Base-by-base conservation (phyloP, 1,284 basidiomycete genomes). In the Trametes sp. region DNA sequence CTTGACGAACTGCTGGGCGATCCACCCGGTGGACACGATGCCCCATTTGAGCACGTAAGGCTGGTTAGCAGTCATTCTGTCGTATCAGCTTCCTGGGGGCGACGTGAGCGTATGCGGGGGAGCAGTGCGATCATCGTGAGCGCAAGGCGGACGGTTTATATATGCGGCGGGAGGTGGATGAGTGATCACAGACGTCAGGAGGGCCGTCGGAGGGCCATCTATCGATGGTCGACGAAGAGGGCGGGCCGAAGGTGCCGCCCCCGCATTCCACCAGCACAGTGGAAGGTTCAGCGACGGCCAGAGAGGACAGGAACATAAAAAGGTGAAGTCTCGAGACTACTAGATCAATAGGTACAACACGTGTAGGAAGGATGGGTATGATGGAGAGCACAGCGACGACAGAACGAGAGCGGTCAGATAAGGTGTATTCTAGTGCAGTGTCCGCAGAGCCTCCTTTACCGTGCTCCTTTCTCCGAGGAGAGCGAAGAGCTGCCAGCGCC, bases 401-500 rank as follows among this genome's bases (percentile, higher is more conserved):
- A 53, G 28, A 23, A 26, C 26, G 44, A 23, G 44, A 24, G 24
- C 19, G n/a, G 28, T 28, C 46, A 26, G 61, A 59, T 45, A 69
- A 68, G n/a, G n/a, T n/a, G n/a, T 46, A 72, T 10, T 28, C 52
- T 54, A 67, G 29, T 64, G 63, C 59, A 72, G 68, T 51, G 73
- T 73, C 66, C 74, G 72, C 59, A 90, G 74, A 31, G 82, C 82
- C 61, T 93, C 88, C 67, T 85, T 84, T n/a, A 93, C 83, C 6
- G 87, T 84, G 73, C 90, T 92, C 63, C 90, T 76, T 71, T 92
- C 87, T 14, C 82, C 84, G n/a, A 93, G 78, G 33, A 93, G 75
- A 52, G 90, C 90, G 64, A 92, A 80, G 42, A 92, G 82, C 71
- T 93, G 90, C 88, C 88, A 91, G 46, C 87, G 77, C 63, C 85